Base-by-base conservation (phyloP, 495 filamentous ascomycete species). In the Neurospora sp. region DNA sequence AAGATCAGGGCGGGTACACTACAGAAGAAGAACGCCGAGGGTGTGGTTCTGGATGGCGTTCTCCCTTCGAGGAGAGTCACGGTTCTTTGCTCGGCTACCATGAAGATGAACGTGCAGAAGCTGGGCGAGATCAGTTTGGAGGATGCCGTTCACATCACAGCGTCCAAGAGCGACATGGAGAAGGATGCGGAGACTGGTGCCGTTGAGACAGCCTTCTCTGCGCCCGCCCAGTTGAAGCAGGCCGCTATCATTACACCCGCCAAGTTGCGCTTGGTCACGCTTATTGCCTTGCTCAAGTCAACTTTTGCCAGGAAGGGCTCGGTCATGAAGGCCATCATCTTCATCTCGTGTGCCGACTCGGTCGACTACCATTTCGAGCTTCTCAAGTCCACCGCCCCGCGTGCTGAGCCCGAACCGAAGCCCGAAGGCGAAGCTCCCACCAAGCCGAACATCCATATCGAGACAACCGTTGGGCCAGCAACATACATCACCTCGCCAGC, bases 281-380 rank as follows among this genome's bases (percentile, higher is more conserved):
- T 99, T 59, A 89, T 91, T 47, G 91, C 94, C 1, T 85, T 93
- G 38, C 83, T 99, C 41, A 96, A 93, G 77, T 89, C 92, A 20
- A 88, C 95, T 0, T 98, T 98, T 76, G 89, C 92, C 73, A 87
- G 94, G 16, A 90, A 90, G 80, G 94, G 93, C 0, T 92, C 93
- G 3, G 90, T 96, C 27, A 96, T 95, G 90, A 97, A 98, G 80
- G 90, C 91, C 4, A 97, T 98, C 73, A 88, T 98, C 69, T 99
- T 99, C 81, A 92, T 99, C 45, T 96, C 94, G 1, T 98, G 96
- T 77, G 94, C 96, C 18, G 96, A 99, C 77, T 95, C 92, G 10
- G 96, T 98, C 68, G 94, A 99, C 78, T 99, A 97, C 79, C 94
- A 97, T 78, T 98, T 94, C 76, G 91, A 96, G 69, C 81, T 97